Percentiles rank a stretch among this genome's conserved stretches.
phyloP scores from a whole-genome alignment of 192 early-diverging fungal genomes.

The Backusella circina region DNA sequence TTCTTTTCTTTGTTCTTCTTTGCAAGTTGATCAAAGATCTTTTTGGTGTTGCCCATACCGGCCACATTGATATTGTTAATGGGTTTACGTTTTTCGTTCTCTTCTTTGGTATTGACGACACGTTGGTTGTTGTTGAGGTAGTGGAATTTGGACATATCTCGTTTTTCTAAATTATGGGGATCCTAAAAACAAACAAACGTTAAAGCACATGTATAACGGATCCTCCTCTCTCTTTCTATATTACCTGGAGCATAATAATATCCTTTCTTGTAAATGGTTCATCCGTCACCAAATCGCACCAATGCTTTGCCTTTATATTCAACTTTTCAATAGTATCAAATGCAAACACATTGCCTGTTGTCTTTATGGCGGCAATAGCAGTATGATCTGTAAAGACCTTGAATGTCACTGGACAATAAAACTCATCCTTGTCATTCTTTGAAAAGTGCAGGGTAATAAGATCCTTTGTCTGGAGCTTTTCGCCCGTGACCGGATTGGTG shows the following conservation, averaged over 20 bases:
- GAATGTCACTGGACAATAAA: slow-evolving; percentile 88
- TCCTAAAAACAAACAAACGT: slow-evolving; percentile 47
- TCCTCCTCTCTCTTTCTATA: neutral
- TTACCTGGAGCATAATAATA: slow-evolving; percentile 82
- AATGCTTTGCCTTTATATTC: slow-evolving; percentile 80
- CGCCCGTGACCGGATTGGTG: slow-evolving; percentile 84
- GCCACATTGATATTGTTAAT: slow-evolving; percentile 62
- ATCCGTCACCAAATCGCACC: slow-evolving; percentile 85
- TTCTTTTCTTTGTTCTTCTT: slow-evolving; percentile 31
- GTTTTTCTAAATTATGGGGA: slow-evolving; percentile 68
- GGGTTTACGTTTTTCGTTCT: slow-evolving; percentile 45
- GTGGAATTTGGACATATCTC: slow-evolving; percentile 72
- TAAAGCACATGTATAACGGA: slow-evolving; percentile 7
- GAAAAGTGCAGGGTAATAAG: slow-evolving; percentile 78
- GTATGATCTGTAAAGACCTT: slow-evolving; percentile 80
- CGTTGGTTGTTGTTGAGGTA: slow-evolving; percentile 68
- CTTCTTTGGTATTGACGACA: slow-evolving; percentile 49
- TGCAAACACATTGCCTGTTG: slow-evolving; percentile 86
- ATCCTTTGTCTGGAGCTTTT: slow-evolving; percentile 65
- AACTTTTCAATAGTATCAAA: slow-evolving; percentile 84
- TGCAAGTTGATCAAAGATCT: slow-evolving; percentile 52
- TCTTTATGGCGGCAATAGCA: slow-evolving; percentile 82
- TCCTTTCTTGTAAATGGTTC: slow-evolving; percentile 85
- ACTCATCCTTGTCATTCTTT: slow-evolving; percentile 79
- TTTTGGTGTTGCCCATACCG: slow-evolving; percentile 54